phyloP scores from a whole-genome alignment of 441 rosid species.

The Aquilaria agallochum region DNA sequence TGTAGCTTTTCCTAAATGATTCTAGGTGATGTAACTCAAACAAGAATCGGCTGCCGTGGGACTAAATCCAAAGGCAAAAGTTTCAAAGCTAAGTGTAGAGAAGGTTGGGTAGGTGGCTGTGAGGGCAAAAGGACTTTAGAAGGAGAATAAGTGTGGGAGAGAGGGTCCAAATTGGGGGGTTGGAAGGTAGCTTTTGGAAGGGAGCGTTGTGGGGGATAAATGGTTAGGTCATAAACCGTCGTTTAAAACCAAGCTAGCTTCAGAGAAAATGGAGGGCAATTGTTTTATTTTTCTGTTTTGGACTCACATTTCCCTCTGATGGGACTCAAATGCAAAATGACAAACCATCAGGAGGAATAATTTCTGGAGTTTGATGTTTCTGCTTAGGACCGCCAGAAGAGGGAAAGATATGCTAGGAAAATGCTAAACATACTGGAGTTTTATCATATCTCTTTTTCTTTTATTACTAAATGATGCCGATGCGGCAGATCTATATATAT shows the following conservation, averaged over 20 bases:
- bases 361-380: conserved; percentile 15
- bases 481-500: too few relatives aligned
- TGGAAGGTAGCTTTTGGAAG: conserved; percentile 31
- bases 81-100: conserved; percentile 20
- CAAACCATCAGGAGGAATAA: conserved; percentile 20
- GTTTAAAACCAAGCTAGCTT: conserved; percentile 16
- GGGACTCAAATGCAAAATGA: conserved; percentile 18
- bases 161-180: conserved; percentile 27
- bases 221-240: conserved; percentile 23
- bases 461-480: too few relatives aligned
- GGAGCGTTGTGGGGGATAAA: conserved; percentile 24
- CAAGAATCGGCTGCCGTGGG: conserved; percentile 28
- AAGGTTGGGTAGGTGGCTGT: conserved; percentile 39
- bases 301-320: conserved; percentile 19
- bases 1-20: conserved; percentile 3
- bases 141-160: conserved; percentile 18
- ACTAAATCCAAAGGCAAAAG: conserved; percentile 42
- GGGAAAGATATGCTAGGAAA: too few relatives aligned
- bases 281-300: conserved; percentile 14
- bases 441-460: too few relatives aligned
- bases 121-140: conserved; percentile 42
- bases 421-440: too few relatives aligned
- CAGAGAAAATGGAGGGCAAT: conserved; percentile 23
- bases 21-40: conserved; percentile 18
- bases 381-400: conserved; percentile 6